Evolutionary conservation across 257 asterid species (phyloP).

Genomic region (Capsicum baccatum): DNA sequence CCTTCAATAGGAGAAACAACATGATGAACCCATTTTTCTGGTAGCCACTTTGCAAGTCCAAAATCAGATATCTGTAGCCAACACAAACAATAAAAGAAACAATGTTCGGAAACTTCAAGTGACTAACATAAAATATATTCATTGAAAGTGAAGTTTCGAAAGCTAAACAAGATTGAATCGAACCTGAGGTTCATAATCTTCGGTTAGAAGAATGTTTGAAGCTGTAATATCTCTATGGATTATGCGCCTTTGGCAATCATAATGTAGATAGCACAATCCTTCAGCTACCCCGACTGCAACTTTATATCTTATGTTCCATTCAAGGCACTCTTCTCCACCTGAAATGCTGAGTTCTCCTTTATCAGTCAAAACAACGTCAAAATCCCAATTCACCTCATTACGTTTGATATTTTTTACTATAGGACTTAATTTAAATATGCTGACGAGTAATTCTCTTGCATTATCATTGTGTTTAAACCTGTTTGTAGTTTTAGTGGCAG

Average conservation of each 20-base stretch:
- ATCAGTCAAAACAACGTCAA: slow-evolving; percentile 30
- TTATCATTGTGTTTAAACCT: background rate
- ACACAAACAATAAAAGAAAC: background rate
- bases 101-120: background rate
- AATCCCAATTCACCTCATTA: background rate
- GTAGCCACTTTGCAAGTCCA: slow-evolving; percentile 97
- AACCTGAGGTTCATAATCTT: slow-evolving; percentile 86
- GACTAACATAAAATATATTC: background rate
- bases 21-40: slow-evolving; percentile 87
- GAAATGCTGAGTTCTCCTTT: slow-evolving; percentile 37
- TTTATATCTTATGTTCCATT: slow-evolving; percentile 70
- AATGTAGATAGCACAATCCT: slow-evolving; percentile 86
- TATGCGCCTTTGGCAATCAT: slow-evolving; percentile 79
- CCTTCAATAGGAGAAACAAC: slow-evolving; percentile 97
- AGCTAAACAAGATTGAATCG: slow-evolving; percentile 1
- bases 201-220: slow-evolving; percentile 82
- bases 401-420: background rate
- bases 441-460: background rate
- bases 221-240: slow-evolving; percentile 95
- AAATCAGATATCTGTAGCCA: slow-evolving; percentile 87
- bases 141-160: background rate
- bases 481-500: background rate
- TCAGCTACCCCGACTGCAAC: slow-evolving; percentile 85
- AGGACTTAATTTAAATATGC: background rate
- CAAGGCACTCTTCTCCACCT: slow-evolving; percentile 62